Conservation (phyloP, 2,329 filamentous ascomycete genomes). For the Bipolaris cookei region DNA sequence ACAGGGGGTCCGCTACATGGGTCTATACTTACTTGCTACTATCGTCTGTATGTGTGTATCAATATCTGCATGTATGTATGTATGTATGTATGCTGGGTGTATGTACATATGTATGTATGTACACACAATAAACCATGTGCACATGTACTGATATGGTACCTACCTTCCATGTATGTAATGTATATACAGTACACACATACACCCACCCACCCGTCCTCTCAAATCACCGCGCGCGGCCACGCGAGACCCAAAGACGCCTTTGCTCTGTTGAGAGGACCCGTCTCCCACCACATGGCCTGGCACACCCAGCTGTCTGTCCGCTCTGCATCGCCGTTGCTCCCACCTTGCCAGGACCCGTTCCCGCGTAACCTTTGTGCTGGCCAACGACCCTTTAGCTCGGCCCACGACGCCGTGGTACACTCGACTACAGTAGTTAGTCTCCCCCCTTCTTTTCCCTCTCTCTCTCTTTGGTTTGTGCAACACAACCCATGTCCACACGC, state of each 20-base stretch:
- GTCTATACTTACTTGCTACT: not conserved
- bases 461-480: not conserved
- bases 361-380: constrained; percentile 36
- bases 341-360: constrained; percentile 34
- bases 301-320: constrained; percentile 3
- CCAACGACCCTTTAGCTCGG: constrained; percentile 8
- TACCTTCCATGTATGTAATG: too few species aligned
- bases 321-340: constrained; percentile 43
- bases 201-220: constrained; percentile 19
- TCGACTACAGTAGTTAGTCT: too few species aligned
- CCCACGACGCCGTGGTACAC: too few species aligned
- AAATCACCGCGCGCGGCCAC: constrained; percentile 17
- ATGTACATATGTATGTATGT: not conserved
- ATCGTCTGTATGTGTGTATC: too few species aligned
- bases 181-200: constrained; percentile 2
- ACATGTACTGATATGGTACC: too few species aligned
- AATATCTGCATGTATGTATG: too few species aligned
- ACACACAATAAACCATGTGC: not conserved
- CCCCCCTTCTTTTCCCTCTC: too few species aligned
- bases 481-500: constrained; percentile 3
- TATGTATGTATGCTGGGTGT: not conserved
- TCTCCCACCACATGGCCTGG: constrained; percentile 16
- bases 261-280: constrained; percentile 11
- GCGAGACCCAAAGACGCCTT: constrained; percentile 21
- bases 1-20: constrained; percentile 1